These are phyloP conservation scores for Fusarium begoniae DNA, from an alignment of 2,329 filamentous ascomycete genomes.

Conservation along the genomic window DNA sequence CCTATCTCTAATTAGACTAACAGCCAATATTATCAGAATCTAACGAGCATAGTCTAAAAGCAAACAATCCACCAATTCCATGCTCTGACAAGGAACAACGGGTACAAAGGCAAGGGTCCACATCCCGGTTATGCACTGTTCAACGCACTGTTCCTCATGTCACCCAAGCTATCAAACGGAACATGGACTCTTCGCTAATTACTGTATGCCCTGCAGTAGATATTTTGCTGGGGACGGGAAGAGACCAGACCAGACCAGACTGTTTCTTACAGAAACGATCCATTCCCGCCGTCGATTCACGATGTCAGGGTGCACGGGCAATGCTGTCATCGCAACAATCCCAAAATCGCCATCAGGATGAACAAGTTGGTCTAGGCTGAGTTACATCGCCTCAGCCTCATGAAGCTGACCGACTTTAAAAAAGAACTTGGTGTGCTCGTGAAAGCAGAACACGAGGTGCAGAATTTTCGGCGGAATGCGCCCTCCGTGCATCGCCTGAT, in stretches of 20 bases:
- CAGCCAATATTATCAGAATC: slow-evolving; percentile 17
- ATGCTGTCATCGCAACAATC: slow-evolving; percentile 18
- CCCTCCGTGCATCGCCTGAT: slow-evolving; percentile 35
- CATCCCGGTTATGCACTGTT: slow-evolving; percentile 24
- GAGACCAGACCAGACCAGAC: slow-evolving; percentile 16
- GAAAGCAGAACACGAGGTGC: slow-evolving; percentile 22
- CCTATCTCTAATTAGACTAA: slow-evolving; percentile 7
- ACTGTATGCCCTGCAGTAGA: not conserved
- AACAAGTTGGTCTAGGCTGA: not conserved
- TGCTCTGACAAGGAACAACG: slow-evolving; percentile 13
- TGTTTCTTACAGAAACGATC: slow-evolving; percentile 29
- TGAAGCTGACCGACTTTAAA: slow-evolving; percentile 27
- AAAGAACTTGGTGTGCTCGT: slow-evolving; percentile 27
- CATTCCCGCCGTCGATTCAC: slow-evolving; percentile 10
- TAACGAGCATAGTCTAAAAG: slow-evolving; percentile 7
- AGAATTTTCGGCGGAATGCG: slow-evolving; percentile 30
- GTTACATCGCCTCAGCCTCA: slow-evolving; percentile 21
- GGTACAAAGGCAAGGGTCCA: slow-evolving; percentile 22
- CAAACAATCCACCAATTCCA: not conserved
- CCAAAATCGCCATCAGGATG: not conserved
- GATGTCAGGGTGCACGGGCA: slow-evolving; percentile 29
- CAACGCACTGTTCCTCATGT: slow-evolving; percentile 20
- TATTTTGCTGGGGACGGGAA: slow-evolving; percentile 27
- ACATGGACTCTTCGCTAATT: slow-evolving; percentile 12
- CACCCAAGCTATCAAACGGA: slow-evolving; percentile 1